These are phyloP conservation scores for Aspergillus ellipticus DNA, from an alignment of 495 filamentous ascomycete genomes.

Conservation along the genomic window DNA sequence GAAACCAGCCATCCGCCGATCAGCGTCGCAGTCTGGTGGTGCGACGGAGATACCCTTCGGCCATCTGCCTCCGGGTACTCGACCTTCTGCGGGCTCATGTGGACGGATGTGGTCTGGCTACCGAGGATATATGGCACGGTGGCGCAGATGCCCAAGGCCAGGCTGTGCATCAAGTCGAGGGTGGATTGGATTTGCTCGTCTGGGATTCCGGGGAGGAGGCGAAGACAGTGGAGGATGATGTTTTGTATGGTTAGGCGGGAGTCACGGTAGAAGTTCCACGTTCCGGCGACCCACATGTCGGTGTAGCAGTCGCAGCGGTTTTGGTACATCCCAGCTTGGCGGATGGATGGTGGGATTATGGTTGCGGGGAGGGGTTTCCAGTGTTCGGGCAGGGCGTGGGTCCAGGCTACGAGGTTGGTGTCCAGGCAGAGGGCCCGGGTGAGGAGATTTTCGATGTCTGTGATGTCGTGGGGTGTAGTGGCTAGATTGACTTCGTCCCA, in stretches of 20 bases:
- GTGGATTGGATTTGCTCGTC: slow-evolving; percentile 18
- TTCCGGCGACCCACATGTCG: slow-evolving; percentile 55
- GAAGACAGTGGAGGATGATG: slow-evolving; percentile 40
- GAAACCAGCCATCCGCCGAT: slow-evolving; percentile 39
- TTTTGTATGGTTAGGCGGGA: slow-evolving; percentile 53
- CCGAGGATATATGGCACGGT: slow-evolving; percentile 41
- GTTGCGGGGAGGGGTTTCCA: slow-evolving; percentile 31
- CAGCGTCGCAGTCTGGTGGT: slow-evolving; percentile 29
- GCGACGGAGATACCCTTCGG: slow-evolving; percentile 23
- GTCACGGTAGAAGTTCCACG: slow-evolving; percentile 64
- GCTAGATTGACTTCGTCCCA: slow-evolving; percentile 21
- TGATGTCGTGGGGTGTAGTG: not conserved
- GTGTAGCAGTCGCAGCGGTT: slow-evolving; percentile 57
- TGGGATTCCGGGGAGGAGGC: slow-evolving; percentile 9
- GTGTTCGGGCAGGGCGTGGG: slow-evolving; percentile 23
- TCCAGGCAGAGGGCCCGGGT: slow-evolving; percentile 27
- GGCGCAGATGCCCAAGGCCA: slow-evolving; percentile 40
- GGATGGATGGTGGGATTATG: slow-evolving; percentile 32
- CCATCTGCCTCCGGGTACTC: slow-evolving; percentile 35
- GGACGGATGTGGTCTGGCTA: slow-evolving; percentile 30
- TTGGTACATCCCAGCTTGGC: slow-evolving; percentile 39
- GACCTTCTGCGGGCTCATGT: slow-evolving; percentile 27
- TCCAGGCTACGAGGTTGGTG: slow-evolving; percentile 26
- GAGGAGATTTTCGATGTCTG: slow-evolving; percentile 19
- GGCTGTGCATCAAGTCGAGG: slow-evolving; percentile 20